These are phyloP conservation scores for Amanita brunnescens DNA, from an alignment of 768 basidiomycete genomes.

Conservation along the genomic window DNA sequence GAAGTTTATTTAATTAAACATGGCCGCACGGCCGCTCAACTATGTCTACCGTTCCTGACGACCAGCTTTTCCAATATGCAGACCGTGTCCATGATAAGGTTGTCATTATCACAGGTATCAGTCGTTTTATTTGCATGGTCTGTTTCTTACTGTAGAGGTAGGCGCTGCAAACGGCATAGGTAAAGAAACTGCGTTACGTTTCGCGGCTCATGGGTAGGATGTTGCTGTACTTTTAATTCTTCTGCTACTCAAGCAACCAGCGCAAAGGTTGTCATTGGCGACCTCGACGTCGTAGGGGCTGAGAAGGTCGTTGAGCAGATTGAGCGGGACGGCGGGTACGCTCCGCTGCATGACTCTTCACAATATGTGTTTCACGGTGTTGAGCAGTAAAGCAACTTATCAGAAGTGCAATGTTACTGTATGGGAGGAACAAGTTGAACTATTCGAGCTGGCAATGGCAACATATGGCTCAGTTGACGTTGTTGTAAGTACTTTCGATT, in stretches of 20 bases:
- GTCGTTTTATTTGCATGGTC: too few species aligned
- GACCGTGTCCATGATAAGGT: slow-evolving; percentile 36
- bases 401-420: slow-evolving; percentile 40
- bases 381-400: slow-evolving; percentile 30
- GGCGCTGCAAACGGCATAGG: slow-evolving; percentile 49
- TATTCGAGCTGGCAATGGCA: slow-evolving; percentile 41
- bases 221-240: slow-evolving; percentile 1
- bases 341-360: not conserved
- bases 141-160: slow-evolving; percentile 11
- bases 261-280: slow-evolving; percentile 47
- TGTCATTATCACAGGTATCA: slow-evolving; percentile 43
- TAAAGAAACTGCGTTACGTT: slow-evolving; percentile 39
- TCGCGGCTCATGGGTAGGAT: slow-evolving; percentile 42
- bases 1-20: too few species aligned
- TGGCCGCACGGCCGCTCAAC: too few species aligned
- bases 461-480: slow-evolving; percentile 43
- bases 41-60: slow-evolving; percentile 42
- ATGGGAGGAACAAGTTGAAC: slow-evolving; percentile 44
- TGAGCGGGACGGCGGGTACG: slow-evolving; percentile 34
- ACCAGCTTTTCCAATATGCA: slow-evolving; percentile 33
- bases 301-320: slow-evolving; percentile 33
- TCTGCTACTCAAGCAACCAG: slow-evolving; percentile 18
- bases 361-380: not conserved
- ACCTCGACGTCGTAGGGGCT: slow-evolving; percentile 33
- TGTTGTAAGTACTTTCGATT: slow-evolving; percentile 28